Evolutionary conservation across 1,284 basidiomycete genomes (phyloP).

Genomic region (Heliocybe sulcata): DNA sequence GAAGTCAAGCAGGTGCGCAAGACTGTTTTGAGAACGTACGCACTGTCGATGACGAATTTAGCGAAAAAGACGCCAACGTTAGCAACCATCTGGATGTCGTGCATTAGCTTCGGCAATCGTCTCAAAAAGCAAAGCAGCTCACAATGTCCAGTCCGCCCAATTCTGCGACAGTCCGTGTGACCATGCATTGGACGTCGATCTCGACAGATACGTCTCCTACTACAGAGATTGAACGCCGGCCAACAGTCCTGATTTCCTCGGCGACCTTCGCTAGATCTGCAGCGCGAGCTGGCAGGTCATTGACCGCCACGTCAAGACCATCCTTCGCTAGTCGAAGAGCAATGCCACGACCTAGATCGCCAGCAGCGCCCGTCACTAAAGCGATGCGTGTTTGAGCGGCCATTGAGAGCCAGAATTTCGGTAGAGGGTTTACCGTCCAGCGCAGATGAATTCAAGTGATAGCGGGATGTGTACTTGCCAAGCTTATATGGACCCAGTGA

Average conservation of each 20-base stretch:
- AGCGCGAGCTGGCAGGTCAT: slow-evolving; percentile 17
- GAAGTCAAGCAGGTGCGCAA: background rate
- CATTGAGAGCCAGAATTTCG: too few relatives aligned
- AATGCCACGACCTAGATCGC: slow-evolving; percentile 20
- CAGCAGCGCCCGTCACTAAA: slow-evolving; percentile 16
- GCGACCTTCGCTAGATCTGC: slow-evolving; percentile 14
- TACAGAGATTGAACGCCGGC: slow-evolving; percentile 14
- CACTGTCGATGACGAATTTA: slow-evolving; percentile 14
- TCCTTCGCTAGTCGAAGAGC: slow-evolving; percentile 19
- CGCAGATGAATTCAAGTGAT: too few relatives aligned
- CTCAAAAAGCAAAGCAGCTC: background rate
- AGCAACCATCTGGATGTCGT: slow-evolving; percentile 20
- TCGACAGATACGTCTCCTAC: slow-evolving; percentile 22
- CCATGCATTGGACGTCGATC: slow-evolving; percentile 20
- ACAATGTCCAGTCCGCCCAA: slow-evolving; percentile 22
- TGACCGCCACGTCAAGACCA: slow-evolving; percentile 19
- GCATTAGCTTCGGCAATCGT: background rate
- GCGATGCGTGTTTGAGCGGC: slow-evolving; percentile 8
- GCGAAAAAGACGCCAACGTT: slow-evolving; percentile 19
- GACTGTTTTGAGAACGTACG: background rate
- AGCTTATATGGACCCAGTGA: too few relatives aligned
- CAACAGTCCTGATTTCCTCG: slow-evolving; percentile 12
- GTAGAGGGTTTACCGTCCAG: too few relatives aligned
- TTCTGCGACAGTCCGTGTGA: slow-evolving; percentile 17
- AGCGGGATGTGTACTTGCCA: too few relatives aligned